Evolutionary conservation across 2,329 filamentous ascomycete genomes (phyloP), one percentile per base, ranked within the genome.

Genomic region (Calonectria naviculata): DNA sequence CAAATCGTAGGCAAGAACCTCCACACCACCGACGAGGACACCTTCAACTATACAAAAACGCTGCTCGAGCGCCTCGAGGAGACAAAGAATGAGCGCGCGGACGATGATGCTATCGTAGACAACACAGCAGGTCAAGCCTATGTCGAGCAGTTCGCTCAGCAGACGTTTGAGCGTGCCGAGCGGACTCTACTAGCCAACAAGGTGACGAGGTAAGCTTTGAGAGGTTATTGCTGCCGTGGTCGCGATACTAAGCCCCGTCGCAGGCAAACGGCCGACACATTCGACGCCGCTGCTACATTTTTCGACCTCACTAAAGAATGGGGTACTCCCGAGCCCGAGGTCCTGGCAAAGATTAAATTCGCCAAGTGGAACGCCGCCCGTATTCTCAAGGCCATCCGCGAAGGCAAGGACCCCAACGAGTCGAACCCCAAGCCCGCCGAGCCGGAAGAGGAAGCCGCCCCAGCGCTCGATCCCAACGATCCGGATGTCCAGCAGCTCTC

Each of bases 351-450:
- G 87, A 95, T 96, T 84, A 98, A 97, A 82, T 99, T 94, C 81
- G 95, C 96, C 47, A 99, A 98, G 83, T 99, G 94, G 89, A 97
- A 98, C 82, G 95, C 96, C 2, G 86, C 96, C 41, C 91, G 97
- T 69, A 99, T 99, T 79, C 88, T 94, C 19, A 98, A 94, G 83
- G 97, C 97, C 13, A 89, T 98, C 78, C 97, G 95, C 79, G 94
- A 95, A 46, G 95, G 95, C 65, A 93, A 94, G 75, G 95, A 99
- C 80, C 97, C 97, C 4, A 99, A 99, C 83, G 91, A 93, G 67
- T 93, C 94, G 9, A 98, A 98, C 79, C 96, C 96, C 0, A 90
- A 90, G 68, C 87, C 85, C 5, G 87, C 92, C 10, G 83, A 85
- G 36, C 78, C 83, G 24, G 86, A 88, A 52, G 72, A 69, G 49